A percentile compares a stretch with the other conserved stretches of the same genome.
phyloP scores from a whole-genome alignment of 306 rosid species.

The Pyrus bretschneideri region DNA sequence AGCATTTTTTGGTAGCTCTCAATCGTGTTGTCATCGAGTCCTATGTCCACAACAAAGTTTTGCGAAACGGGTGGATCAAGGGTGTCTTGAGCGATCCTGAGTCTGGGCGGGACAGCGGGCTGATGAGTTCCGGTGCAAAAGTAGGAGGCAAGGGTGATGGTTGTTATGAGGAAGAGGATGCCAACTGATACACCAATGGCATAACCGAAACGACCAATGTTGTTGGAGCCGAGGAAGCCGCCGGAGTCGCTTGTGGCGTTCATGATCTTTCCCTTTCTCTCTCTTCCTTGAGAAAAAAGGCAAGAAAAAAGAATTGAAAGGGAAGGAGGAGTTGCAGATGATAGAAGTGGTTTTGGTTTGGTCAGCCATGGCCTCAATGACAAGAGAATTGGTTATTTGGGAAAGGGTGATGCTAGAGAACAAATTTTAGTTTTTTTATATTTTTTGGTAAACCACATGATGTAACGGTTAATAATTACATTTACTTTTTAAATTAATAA shows the following conservation, averaged over 20 bases:
- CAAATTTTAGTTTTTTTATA: no score
- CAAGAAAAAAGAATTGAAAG: background rate
- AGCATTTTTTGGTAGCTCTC: constrained; percentile 59
- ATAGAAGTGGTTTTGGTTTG: constrained; percentile 14
- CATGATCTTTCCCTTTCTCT: constrained; percentile 19
- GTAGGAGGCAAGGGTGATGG: constrained; percentile 77
- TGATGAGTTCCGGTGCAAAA: constrained; percentile 48
- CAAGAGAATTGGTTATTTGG: constrained; percentile 20
- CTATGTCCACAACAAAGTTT: constrained; percentile 49
- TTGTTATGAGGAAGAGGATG: constrained; percentile 71
- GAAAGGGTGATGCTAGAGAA: background rate
- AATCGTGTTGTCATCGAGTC: constrained; percentile 64
- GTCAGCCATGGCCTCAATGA: constrained; percentile 17
- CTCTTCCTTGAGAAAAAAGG: background rate
- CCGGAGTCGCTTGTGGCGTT: constrained; percentile 33
- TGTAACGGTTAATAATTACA: no score
- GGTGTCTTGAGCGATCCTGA: background rate
- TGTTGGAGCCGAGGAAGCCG: constrained; percentile 48
- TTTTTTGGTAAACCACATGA: no score
- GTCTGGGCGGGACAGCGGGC: constrained; percentile 14
- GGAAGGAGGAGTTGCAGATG: background rate
- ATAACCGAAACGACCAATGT: constrained; percentile 69
- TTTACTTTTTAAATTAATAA: no score
- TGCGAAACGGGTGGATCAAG: constrained; percentile 17
- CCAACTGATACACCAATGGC: constrained; percentile 87